These are phyloP conservation scores for Lactarius vividus DNA, from an alignment of 768 basidiomycete species.

Conservation along the genomic window DNA sequence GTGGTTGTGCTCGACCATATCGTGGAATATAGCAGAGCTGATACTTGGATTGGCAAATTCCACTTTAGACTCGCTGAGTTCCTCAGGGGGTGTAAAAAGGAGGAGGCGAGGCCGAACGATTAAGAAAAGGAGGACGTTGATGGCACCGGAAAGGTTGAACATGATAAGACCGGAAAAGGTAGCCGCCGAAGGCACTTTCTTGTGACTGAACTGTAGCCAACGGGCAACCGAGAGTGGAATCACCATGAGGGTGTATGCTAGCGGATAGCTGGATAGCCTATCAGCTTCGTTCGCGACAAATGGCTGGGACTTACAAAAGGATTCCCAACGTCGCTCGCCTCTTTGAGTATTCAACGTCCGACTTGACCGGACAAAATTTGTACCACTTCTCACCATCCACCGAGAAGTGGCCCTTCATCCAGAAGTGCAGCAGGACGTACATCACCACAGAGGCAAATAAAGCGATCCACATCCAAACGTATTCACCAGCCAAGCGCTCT, in stretches of 20 bases:
- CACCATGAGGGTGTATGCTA: constrained; percentile 39
- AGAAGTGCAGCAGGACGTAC: constrained; percentile 39
- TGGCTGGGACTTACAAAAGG: constrained; percentile 32
- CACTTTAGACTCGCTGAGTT: too few relatives aligned
- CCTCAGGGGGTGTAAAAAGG: too few relatives aligned
- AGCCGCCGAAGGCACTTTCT: constrained; percentile 32
- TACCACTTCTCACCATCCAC: constrained; percentile 36
- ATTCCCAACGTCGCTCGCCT: constrained; percentile 17
- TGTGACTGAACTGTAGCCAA: constrained; percentile 37
- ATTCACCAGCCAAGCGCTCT: constrained; percentile 41
- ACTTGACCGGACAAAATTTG: constrained; percentile 31
- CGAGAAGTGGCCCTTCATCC: constrained; percentile 37
- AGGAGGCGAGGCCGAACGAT: too few relatives aligned
- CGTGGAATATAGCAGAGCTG: too few relatives aligned
- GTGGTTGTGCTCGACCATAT: too few relatives aligned
- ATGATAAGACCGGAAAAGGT: constrained; percentile 36
- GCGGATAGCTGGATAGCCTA: constrained; percentile 36
- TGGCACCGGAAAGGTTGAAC: constrained; percentile 27
- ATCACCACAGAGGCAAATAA: constrained; percentile 36
- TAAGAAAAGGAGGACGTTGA: too few relatives aligned
- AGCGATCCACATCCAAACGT: constrained; percentile 47
- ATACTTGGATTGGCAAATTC: too few relatives aligned
- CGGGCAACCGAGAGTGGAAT: constrained; percentile 43
- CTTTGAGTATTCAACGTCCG: constrained; percentile 9
- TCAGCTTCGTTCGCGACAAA: not conserved